Conservation (phyloP, 2,329 filamentous ascomycete species). For the Pezicula radicicola region DNA sequence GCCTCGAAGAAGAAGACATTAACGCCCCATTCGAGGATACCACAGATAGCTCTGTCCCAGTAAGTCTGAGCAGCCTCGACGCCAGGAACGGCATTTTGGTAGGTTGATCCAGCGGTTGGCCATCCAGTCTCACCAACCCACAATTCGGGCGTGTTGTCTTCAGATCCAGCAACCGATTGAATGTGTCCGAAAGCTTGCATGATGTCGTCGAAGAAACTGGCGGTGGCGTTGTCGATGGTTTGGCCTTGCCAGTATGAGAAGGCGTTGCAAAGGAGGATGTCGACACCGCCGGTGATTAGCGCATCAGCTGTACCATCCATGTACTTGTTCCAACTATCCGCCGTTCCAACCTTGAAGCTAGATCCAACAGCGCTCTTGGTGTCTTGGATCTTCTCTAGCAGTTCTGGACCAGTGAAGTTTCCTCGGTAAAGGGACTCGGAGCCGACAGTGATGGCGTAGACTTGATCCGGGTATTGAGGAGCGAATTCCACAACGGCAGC, state of each 20-base stretch:
- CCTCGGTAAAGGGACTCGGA: conserved; percentile 69
- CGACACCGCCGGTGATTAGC: conserved; percentile 52
- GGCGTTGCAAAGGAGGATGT: conserved; percentile 62
- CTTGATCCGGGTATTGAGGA: conserved; percentile 48
- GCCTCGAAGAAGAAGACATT: conserved; percentile 74
- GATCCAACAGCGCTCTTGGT: conserved; percentile 52
- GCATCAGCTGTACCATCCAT: conserved; percentile 65
- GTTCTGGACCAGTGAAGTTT: conserved; percentile 58
- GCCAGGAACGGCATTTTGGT: conserved; percentile 57
- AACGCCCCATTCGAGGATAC: conserved; percentile 60
- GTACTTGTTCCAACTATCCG: conserved; percentile 72
- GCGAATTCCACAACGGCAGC: conserved; percentile 50
- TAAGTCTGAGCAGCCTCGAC: conserved; percentile 56
- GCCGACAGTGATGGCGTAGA: conserved; percentile 69
- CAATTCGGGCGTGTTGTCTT: conserved; percentile 53
- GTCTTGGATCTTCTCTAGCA: conserved; percentile 59
- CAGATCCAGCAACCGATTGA: conserved; percentile 52
- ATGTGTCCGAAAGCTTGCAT: conserved; percentile 61
- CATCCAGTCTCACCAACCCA: conserved; percentile 69
- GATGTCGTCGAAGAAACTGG: conserved; percentile 66
- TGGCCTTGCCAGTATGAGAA: conserved; percentile 73
- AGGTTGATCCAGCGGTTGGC: conserved; percentile 62
- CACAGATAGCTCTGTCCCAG: conserved; percentile 61
- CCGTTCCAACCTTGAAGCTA: conserved; percentile 59
- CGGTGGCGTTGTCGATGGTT: conserved; percentile 48